Conservation (phyloP, 2,329 filamentous ascomycete genomes). For the Amauroascus niger region DNA sequence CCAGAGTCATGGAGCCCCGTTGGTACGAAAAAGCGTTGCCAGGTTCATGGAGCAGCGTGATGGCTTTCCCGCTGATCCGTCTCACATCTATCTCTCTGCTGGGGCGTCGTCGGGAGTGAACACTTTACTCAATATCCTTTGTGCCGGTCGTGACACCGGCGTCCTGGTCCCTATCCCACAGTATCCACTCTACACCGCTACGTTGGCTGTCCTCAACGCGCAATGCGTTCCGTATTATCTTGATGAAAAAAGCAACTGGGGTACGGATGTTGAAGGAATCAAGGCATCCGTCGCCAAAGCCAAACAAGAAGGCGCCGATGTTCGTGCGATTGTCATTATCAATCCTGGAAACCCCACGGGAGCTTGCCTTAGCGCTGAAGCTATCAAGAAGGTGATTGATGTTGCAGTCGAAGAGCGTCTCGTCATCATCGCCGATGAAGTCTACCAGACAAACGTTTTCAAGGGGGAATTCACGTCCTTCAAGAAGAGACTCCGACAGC, state of each 20-base stretch:
- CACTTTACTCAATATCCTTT: conserved; percentile 84
- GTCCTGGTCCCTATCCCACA: conserved; percentile 93
- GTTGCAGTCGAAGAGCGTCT: conserved; percentile 77
- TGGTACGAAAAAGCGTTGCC: conserved; percentile 80
- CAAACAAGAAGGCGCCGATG: conserved; percentile 65
- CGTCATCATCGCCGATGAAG: conserved; percentile 89
- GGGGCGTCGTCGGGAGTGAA: conserved; percentile 93
- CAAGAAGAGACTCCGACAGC: conserved; percentile 71
- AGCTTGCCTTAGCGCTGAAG: conserved; percentile 65
- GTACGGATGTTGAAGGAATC: conserved; percentile 74
- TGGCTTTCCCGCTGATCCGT: conserved; percentile 70
- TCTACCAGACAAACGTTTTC: conserved; percentile 99
- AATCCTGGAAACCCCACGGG: conserved; percentile 98
- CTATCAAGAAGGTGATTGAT: conserved; percentile 76
- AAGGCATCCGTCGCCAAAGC: conserved; percentile 63
- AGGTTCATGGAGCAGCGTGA: conserved; percentile 89
- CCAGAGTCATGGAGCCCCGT: conserved; percentile 78
- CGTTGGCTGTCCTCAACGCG: conserved; percentile 74
- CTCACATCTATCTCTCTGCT: conserved; percentile 79
- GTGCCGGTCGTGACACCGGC: conserved; percentile 63
- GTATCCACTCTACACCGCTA: conserved; percentile 95
- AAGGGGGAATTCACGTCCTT: conserved; percentile 89
- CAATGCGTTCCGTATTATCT: conserved; percentile 87
- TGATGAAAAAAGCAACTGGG: conserved; percentile 78
- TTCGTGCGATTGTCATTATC: conserved; percentile 90